Base-by-base conservation (phyloP, 1,284 basidiomycete species). In the Agaricales sp. region DNA sequence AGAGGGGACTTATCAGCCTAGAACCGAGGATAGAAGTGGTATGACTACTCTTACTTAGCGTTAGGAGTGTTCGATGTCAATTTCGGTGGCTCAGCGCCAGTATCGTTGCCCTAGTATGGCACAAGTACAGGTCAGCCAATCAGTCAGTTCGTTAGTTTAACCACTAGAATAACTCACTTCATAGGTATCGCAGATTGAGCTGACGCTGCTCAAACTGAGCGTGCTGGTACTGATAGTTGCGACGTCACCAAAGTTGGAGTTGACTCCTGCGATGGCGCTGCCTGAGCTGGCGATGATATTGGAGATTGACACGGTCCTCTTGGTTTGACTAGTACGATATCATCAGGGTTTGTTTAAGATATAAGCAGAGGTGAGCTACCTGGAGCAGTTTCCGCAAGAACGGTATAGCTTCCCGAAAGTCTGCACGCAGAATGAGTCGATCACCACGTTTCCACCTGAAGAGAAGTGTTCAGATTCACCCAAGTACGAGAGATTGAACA, bases 331-430 rank as follows among this genome's bases (percentile, higher is more conserved):
- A n/a, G n/a, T n/a, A n/a, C n/a, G 23, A 8, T n/a, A 19, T 6
- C 14, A 16, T n/a, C 19, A 4, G 26, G 1, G 26, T 14, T 6
- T 6, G 26, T 14, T 43, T 8, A 43, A 22, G 30, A 26, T 21
- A 3, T 24, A 13, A 38, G n/a, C 18, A 24, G 30, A 2, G n/a
- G 13, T 20, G 4, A 41, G 45, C 24, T 19, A 48, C 48, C 41
- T 52, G 22, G 26, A 22, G 37, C 51, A 52, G 25, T 52, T 51
- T 21, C 53, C 53, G 45, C 53, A 54, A 4, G 51, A 52, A 12
- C 54, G 39, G 49, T 55, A 55, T 12, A 55, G 49, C 48, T 55
- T 55, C 8, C 54, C 54, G 26, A 55, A 55, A 39, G 45, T 47
- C 37, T 55, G 52, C 2, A 53, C 54, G 30, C 52, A 53, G 44